Evolutionary conservation across 2,329 filamentous ascomycete species (phyloP).

Genomic region (Aureobasidium sp.): DNA sequence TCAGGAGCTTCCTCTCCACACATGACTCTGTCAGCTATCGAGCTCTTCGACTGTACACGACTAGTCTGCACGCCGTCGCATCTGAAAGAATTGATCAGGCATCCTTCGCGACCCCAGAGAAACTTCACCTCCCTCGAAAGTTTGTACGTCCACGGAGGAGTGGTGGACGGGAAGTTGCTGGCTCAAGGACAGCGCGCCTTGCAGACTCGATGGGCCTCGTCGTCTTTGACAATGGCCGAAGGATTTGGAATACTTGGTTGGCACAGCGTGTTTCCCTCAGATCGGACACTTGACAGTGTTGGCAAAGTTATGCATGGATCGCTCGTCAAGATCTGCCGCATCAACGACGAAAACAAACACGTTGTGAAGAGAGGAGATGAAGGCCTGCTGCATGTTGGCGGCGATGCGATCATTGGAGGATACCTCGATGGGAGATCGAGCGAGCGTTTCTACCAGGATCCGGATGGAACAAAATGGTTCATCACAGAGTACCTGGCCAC

Average conservation of each 20-base stretch:
- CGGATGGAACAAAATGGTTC: background rate
- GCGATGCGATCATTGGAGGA: background rate
- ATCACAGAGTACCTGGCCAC: background rate
- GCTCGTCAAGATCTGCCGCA: background rate
- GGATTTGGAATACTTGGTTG: slow-evolving; percentile 1
- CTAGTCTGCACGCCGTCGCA: background rate
- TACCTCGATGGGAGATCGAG: background rate
- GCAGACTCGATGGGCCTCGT: background rate
- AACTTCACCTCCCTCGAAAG: background rate
- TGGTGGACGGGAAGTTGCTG: background rate
- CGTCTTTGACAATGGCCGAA: background rate
- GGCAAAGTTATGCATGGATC: background rate
- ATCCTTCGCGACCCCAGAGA: background rate
- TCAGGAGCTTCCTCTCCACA: background rate
- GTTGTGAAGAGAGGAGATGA: background rate
- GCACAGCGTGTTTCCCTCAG: background rate
- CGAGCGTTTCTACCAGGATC: background rate
- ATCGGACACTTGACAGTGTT: background rate
- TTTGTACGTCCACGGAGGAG: background rate
- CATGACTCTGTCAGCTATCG: background rate
- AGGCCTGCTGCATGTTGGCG: slow-evolving; percentile 2
- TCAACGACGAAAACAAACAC: background rate
- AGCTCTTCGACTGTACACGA: background rate
- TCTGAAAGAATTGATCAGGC: background rate
- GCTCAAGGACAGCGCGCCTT: background rate